Evolutionary conservation across 129 eudicot genomes (phyloP), one percentile per base, ranked within the genome.

Genomic region (Saposhnikovia divaricata): DNA sequence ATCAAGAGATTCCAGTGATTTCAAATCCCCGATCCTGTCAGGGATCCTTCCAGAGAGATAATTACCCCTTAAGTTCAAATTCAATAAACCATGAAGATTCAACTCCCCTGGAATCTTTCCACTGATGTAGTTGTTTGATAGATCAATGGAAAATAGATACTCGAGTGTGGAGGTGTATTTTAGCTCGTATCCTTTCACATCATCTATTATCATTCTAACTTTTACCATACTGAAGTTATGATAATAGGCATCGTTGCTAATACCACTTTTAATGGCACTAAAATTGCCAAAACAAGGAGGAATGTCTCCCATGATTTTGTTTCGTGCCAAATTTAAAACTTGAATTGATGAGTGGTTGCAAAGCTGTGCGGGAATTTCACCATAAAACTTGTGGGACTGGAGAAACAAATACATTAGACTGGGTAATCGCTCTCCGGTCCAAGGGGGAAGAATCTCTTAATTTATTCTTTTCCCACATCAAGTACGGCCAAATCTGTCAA

Each of bases 331-430:
- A 7, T 72, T 19, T 19, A 40, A 2, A 72, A 14, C 45, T 72
- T 72, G 50, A 72, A 40, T 40, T 13, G 2, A 4, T 3, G n/a
- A 34, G 74, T 13, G 44, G 40, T 34, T 4, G 2, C 74, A 69
- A 2, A 69, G n/a, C 43, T 15, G n/a, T 5, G 40, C 0, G n/a
- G 84, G 80, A 15, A 81, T 85, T 5, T 53, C 13, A 0, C 80
- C 74, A 53, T 78, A 40, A 4, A 85, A 78, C 2, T 65, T 39
- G 74, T 85, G 74, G 8, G 74, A 69, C 42, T 3, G 4, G 12
- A 34, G 74, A 0, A 31, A 14, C 9, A 85, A 69, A 25, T 78
- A 76, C 12, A 4, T 3, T 15, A 46, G 50, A 46, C 3, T 2
- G 4, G 50, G 50, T 11, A 46, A 46, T 10, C 12, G 4, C 50